These are phyloP conservation scores for Reutealis trisperma DNA, from an alignment of 345 rosid genomes.

Conservation along the genomic window DNA sequence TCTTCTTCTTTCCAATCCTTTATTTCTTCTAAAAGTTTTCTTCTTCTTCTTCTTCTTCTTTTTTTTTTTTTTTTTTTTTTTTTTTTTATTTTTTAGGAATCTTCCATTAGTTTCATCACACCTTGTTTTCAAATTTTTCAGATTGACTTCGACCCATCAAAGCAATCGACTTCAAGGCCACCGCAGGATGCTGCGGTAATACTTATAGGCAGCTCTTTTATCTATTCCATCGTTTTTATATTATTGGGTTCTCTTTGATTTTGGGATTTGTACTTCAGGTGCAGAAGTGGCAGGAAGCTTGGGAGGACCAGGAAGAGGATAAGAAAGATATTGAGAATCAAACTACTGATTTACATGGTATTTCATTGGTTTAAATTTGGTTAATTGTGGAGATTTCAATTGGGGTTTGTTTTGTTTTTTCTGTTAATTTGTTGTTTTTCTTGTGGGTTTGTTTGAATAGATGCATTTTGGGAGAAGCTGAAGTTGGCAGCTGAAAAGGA, in stretches of 20 bases:
- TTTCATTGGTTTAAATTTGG: neutral
- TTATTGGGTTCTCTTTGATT: constrained; percentile 14
- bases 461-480: constrained; percentile 82
- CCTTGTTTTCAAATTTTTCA: constrained; percentile 18
- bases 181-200: constrained; percentile 37
- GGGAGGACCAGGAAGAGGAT: constrained; percentile 30
- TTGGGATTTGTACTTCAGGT: constrained; percentile 34
- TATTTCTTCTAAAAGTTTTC: neutral
- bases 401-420: neutral
- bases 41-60: no score
- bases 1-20: constrained; percentile 2
- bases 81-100: no score
- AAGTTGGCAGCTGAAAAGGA: constrained; percentile 56
- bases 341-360: constrained; percentile 46
- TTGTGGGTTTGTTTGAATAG: constrained; percentile 38
- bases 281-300: constrained; percentile 56
- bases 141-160: constrained; percentile 60
- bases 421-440: neutral
- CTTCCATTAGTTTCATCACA: neutral
- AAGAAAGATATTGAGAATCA: constrained; percentile 32
- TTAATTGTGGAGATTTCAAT: neutral
- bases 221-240: neutral
- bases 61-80: no score
- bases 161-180: constrained; percentile 53
- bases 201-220: neutral